These are phyloP conservation scores for Claviceps digitariae DNA, from an alignment of 2,329 filamentous ascomycete genomes.

Conservation along the genomic window DNA sequence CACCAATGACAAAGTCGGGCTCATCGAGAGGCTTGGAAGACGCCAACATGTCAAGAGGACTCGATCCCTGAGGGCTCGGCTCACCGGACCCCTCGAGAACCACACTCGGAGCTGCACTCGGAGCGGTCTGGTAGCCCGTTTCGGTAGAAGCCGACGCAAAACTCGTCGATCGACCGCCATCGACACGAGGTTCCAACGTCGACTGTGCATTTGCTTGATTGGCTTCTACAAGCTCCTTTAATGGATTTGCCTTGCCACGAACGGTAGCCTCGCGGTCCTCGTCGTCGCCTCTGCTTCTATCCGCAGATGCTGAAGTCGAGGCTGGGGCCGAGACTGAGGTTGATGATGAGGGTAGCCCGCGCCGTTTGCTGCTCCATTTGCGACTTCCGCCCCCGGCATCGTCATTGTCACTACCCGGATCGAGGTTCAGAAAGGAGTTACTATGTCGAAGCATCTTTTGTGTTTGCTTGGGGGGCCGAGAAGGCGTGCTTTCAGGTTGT, in stretches of 20 bases:
- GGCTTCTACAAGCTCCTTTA: slow-evolving; percentile 10
- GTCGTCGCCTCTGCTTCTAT: slow-evolving; percentile 1
- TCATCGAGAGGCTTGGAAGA: slow-evolving; percentile 36
- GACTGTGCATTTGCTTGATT: slow-evolving; percentile 13
- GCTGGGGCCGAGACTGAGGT: neutral
- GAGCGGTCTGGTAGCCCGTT: slow-evolving; percentile 27
- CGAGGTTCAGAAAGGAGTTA: slow-evolving; percentile 38
- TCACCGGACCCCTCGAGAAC: slow-evolving; percentile 27
- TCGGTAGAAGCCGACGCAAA: slow-evolving; percentile 24
- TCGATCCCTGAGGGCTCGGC: slow-evolving; percentile 21
- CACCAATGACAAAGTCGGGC: slow-evolving; percentile 42
- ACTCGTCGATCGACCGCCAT: slow-evolving; percentile 23
- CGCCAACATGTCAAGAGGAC: slow-evolving; percentile 19
- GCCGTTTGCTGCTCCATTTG: slow-evolving; percentile 4
- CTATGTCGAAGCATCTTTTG: slow-evolving; percentile 18
- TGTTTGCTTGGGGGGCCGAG: slow-evolving; percentile 19
- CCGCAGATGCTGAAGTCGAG: neutral
- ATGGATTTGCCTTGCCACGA: slow-evolving; percentile 14
- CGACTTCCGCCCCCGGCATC: slow-evolving; percentile 13
- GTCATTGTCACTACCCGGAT: slow-evolving; percentile 34
- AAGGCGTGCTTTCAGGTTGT: slow-evolving; percentile 17
- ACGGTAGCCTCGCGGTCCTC: slow-evolving; percentile 16
- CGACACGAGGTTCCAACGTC: slow-evolving; percentile 30
- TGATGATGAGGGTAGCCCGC: neutral
- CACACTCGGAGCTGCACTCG: slow-evolving; percentile 31